A percentile compares a stretch with the other conserved stretches of the same genome.
Evolutionary conservation across 257 asterid species (phyloP).

Genomic region (Solanum stenotomum): DNA sequence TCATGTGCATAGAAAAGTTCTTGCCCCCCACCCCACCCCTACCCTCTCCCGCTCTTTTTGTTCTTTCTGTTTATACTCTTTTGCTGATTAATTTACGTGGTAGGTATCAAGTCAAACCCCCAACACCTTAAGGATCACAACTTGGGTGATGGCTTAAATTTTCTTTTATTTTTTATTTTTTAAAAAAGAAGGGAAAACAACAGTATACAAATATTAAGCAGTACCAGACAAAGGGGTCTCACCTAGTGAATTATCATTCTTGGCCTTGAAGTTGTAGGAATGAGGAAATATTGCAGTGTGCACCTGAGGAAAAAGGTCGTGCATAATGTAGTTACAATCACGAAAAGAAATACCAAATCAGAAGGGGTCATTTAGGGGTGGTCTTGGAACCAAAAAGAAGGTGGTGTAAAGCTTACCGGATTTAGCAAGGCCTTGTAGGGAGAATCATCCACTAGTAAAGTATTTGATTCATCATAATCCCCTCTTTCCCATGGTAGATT

Average conservation of each 20-base stretch:
- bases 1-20: neutral
- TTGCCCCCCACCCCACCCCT: neutral
- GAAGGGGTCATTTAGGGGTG: neutral
- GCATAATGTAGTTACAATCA: neutral
- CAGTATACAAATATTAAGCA: neutral
- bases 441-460: slow-evolving; percentile 83
- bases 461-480: slow-evolving; percentile 72
- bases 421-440: slow-evolving; percentile 95
- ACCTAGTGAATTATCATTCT: slow-evolving; percentile 66
- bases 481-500: slow-evolving; percentile 67
- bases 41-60: neutral
- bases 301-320: slow-evolving; percentile 23
- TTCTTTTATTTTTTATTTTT: too few relatives aligned
- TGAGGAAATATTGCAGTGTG: slow-evolving; percentile 71
- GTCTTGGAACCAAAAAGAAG: neutral
- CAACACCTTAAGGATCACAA: neutral
- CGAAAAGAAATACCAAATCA: neutral
- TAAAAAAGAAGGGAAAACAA: neutral
- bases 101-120: neutral
- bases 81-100: neutral
- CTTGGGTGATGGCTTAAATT: neutral
- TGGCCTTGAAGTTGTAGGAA: slow-evolving; percentile 33
- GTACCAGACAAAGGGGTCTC: neutral
- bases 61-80: neutral
- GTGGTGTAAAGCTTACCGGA: slow-evolving; percentile 50